These are phyloP conservation scores for Diutina sp. DNA, from an alignment of 1,139 yeast species.

Conservation along the genomic window DNA sequence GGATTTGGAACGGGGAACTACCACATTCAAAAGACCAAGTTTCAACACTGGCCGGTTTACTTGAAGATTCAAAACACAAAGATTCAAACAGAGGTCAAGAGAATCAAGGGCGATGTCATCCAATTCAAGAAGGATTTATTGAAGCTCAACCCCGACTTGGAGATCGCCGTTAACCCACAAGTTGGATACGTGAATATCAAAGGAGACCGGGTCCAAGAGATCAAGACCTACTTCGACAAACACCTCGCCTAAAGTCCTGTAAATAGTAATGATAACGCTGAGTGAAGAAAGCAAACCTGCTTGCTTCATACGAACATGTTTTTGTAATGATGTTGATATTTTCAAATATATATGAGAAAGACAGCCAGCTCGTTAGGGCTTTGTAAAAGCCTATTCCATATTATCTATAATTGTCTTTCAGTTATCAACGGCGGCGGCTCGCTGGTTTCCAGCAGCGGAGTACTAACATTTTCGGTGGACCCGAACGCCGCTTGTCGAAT, in stretches of 20 bases:
- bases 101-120: constrained; percentile 46
- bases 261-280: background rate
- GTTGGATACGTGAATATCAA: constrained; percentile 37
- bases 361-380: no score
- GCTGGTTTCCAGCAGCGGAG: constrained; percentile 25
- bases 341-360: no score
- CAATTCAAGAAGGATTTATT: constrained; percentile 17
- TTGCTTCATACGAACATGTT: background rate
- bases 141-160: background rate
- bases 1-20: constrained; percentile 19
- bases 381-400: background rate
- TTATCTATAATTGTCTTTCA: background rate
- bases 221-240: constrained; percentile 24
- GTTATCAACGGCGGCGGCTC: background rate
- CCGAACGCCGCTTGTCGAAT: constrained; percentile 64
- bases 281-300: background rate
- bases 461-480: constrained; percentile 20
- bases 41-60: constrained; percentile 62
- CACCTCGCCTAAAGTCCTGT: constrained; percentile 3
- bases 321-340: no score
- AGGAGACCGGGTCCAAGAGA: constrained; percentile 39
- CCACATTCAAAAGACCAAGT: constrained; percentile 38
- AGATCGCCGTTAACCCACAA: constrained; percentile 27
- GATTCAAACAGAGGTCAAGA: constrained; percentile 48
- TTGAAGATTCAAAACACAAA: constrained; percentile 42